Percentiles rank a stretch among this genome's conserved stretches.
These are phyloP conservation scores for Amborella trichopoda DNA, from an alignment of 164 flowering plant species.

Conservation along the genomic window DNA sequence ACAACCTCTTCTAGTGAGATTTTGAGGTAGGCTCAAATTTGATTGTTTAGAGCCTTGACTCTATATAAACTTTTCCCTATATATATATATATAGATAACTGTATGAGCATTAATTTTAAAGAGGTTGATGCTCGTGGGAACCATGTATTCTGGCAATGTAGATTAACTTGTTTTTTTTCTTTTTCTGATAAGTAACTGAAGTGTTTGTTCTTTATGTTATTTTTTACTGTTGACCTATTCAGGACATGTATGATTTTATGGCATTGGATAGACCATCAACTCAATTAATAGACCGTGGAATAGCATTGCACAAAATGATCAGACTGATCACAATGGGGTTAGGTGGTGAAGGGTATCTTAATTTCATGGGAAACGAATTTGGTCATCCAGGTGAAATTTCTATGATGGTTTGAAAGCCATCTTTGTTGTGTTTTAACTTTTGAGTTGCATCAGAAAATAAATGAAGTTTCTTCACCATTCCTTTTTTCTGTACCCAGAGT, in stretches of 20 bases:
- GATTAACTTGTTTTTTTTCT: too few relatives aligned
- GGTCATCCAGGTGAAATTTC: constrained; percentile 88
- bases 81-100: too few relatives aligned
- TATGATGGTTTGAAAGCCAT: not conserved
- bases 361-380: constrained; percentile 99
- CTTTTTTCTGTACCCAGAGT: constrained; percentile 38
- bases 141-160: too few relatives aligned
- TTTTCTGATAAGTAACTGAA: too few relatives aligned
- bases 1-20: too few relatives aligned
- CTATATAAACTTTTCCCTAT: too few relatives aligned
- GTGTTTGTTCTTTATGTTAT: too few relatives aligned
- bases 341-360: constrained; percentile 98
- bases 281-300: constrained; percentile 85
- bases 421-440: not conserved
- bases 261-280: constrained; percentile 87
- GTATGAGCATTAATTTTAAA: too few relatives aligned
- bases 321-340: constrained; percentile 95
- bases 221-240: constrained; percentile 15
- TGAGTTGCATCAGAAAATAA: not conserved
- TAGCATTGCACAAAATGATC: constrained; percentile 98
- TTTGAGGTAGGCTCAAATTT: too few relatives aligned
- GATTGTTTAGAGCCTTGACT: too few relatives aligned
- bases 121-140: too few relatives aligned
- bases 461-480: not conserved
- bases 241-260: constrained; percentile 99